A percentile compares a stretch with the other conserved stretches of the same genome.
Evolutionary conservation across 805 yeast species (phyloP).

Genomic region (Kluyveromyces wickerhamii): DNA sequence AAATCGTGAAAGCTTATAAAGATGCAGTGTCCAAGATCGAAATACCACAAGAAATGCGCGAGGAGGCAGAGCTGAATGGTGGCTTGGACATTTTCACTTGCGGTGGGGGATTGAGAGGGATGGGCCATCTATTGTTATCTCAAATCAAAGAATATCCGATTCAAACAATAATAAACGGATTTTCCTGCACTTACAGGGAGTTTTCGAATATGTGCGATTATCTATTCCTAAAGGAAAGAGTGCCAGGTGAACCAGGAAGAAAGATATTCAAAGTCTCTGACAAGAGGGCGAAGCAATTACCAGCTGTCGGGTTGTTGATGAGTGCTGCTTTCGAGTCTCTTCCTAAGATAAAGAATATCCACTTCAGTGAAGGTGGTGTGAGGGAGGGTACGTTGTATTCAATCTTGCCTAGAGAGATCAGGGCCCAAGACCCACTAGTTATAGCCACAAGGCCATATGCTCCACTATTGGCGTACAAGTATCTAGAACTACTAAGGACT

Average conservation of each 20-base stretch:
- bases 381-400: conserved; percentile 69
- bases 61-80: conserved; percentile 45
- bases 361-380: conserved; percentile 71
- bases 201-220: conserved; percentile 45
- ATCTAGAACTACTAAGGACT: conserved; percentile 43
- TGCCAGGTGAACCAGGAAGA: conserved; percentile 35
- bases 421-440: conserved; percentile 59
- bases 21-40: conserved; percentile 43
- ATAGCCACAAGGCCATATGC: conserved; percentile 69
- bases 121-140: conserved; percentile 52
- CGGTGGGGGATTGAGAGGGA: conserved; percentile 69
- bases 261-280: conserved; percentile 59
- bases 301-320: conserved; percentile 58
- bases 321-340: conserved; percentile 55
- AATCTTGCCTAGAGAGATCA: conserved; percentile 46
- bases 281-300: conserved; percentile 56
- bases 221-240: conserved; percentile 39
- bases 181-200: conserved; percentile 47
- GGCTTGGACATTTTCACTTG: conserved; percentile 60
- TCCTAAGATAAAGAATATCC: conserved; percentile 52
- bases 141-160: conserved; percentile 54
- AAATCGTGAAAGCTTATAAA: conserved; percentile 44
- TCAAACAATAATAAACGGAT: conserved; percentile 64
- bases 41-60: conserved; percentile 43
- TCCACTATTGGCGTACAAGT: conserved; percentile 52